Base-by-base conservation (phyloP, 495 filamentous ascomycete species). In the Emericellopsis terricola region DNA sequence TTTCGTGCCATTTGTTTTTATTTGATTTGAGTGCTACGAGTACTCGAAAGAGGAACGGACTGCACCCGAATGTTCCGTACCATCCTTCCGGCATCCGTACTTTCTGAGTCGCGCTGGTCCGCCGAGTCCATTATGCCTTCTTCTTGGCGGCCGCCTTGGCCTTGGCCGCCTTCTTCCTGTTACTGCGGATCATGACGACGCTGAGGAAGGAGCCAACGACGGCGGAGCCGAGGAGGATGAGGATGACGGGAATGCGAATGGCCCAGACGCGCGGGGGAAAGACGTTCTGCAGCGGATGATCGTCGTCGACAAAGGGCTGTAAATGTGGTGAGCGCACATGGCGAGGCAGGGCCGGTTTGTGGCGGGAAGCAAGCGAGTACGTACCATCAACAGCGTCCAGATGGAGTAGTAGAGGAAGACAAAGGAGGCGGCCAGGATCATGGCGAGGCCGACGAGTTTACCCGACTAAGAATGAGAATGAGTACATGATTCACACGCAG, bases 391-490 rank as follows among this genome's bases (percentile, higher is more conserved):
- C 36, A 99, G 63, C 3, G 89, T 96, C 89, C 89, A 99, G 47
- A 92, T 71, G 13, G 85, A 91, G 60, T 99, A 99, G 69, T 99
- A 99, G 41, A 92, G 73, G 57, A 99, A 99, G 60, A 99, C 83
- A 54, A 78, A 73, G 43, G 85, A 78, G 51, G 89, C 85, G 65
- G 76, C 73, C 65, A 92, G 73, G 58, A 99, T 81, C 89, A 99
- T 99, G 65, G 76, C 80, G 66, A 91, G 73, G 61, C 91, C 89
- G 44, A 92, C 78, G 49, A 94, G 69, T 71, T 79, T 83, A 65
- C 92, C 89, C 59, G 94, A 80, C 89, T 97, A 48, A 17, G 8
- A n/a, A n/a, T n/a, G n/a, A n/a, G n/a, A n/a, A n/a, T n/a, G n/a
- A n/a, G n/a, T n/a, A n/a, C n/a, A n/a, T n/a, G n/a, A n/a, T n/a